A percentile compares a stretch with the other conserved stretches of the same genome.
phyloP scores from a whole-genome alignment of 345 rosid genomes.

The Camelina sativa region DNA sequence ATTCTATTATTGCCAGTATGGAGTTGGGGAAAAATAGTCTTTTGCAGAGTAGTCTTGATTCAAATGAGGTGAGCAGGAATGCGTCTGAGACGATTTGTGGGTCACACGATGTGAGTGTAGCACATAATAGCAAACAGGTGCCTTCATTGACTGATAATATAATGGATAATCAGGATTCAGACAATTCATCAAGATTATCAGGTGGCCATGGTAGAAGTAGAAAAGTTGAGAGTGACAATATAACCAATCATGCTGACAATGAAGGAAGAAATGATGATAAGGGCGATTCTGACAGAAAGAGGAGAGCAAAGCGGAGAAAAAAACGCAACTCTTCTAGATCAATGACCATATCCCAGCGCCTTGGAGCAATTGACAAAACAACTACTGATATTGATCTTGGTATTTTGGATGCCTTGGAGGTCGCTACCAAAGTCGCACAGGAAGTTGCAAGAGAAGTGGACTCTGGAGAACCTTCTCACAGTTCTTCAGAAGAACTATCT shows the following conservation, averaged over 20 bases:
- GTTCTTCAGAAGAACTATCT: slow-evolving; percentile 64
- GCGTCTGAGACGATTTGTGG: slow-evolving; percentile 44
- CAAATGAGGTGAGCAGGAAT: slow-evolving; percentile 46
- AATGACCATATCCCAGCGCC: slow-evolving; percentile 42
- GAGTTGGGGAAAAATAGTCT: slow-evolving; percentile 41
- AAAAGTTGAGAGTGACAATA: slow-evolving; percentile 44
- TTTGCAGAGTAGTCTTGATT: slow-evolving; percentile 49
- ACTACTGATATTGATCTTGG: slow-evolving; percentile 75
- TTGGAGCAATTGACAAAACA: slow-evolving; percentile 50
- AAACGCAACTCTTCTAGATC: slow-evolving; percentile 52
- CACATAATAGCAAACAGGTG: slow-evolving; percentile 36
- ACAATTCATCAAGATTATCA: slow-evolving; percentile 46
- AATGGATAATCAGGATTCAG: slow-evolving; percentile 51
- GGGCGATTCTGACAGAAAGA: slow-evolving; percentile 45
- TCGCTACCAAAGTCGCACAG: slow-evolving; percentile 90
- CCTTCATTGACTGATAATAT: slow-evolving; percentile 36
- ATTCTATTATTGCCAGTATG: slow-evolving; percentile 43
- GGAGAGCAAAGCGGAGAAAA: slow-evolving; percentile 49
- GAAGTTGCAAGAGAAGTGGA: slow-evolving; percentile 91
- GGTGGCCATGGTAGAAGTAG: slow-evolving; percentile 44
- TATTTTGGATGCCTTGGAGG: slow-evolving; percentile 86
- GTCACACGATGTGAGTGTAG: slow-evolving; percentile 34
- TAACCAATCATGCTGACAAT: slow-evolving; percentile 43
- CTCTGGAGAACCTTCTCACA: slow-evolving; percentile 61
- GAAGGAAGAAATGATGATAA: slow-evolving; percentile 53